These are phyloP conservation scores for Diaporthe citrichinensis DNA, from an alignment of 2,329 filamentous ascomycete genomes.

Conservation along the genomic window DNA sequence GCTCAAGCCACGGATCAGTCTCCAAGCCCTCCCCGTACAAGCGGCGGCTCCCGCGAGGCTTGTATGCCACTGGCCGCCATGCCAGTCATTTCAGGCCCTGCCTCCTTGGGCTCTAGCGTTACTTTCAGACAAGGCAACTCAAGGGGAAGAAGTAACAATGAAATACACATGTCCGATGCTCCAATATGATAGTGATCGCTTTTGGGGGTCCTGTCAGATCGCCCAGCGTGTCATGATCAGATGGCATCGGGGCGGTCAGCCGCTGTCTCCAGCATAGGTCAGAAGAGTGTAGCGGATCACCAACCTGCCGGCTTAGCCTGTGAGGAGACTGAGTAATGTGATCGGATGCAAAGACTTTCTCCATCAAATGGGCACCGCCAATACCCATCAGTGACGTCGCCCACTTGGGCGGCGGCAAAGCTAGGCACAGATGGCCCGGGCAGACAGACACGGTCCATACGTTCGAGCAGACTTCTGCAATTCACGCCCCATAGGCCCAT, in stretches of 20 bases:
- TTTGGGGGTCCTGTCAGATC: not conserved
- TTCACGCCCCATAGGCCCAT: not conserved
- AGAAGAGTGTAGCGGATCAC: not conserved
- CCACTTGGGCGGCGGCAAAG: not conserved
- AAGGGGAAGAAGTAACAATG: not conserved
- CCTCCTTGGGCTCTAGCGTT: not conserved
- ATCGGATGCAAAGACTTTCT: not conserved
- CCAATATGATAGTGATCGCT: not conserved
- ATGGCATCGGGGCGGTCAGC: slow-evolving; percentile 3
- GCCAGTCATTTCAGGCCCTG: not conserved
- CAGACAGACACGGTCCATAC: not conserved
- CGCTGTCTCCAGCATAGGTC: not conserved
- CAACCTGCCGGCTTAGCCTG: slow-evolving; percentile 14
- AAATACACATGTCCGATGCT: not conserved
- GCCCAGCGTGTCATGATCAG: not conserved
- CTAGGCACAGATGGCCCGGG: not conserved
- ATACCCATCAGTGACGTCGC: not conserved
- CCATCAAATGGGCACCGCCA: not conserved
- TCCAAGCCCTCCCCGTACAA: not conserved
- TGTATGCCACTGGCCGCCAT: not conserved
- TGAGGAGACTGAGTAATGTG: slow-evolving; percentile 4
- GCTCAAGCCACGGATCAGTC: not conserved
- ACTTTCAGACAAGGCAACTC: no score
- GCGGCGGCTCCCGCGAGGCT: not conserved
- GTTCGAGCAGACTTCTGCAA: slow-evolving; percentile 19